Conservation (phyloP, 345 rosid species). For the Corymbia maculata region DNA sequence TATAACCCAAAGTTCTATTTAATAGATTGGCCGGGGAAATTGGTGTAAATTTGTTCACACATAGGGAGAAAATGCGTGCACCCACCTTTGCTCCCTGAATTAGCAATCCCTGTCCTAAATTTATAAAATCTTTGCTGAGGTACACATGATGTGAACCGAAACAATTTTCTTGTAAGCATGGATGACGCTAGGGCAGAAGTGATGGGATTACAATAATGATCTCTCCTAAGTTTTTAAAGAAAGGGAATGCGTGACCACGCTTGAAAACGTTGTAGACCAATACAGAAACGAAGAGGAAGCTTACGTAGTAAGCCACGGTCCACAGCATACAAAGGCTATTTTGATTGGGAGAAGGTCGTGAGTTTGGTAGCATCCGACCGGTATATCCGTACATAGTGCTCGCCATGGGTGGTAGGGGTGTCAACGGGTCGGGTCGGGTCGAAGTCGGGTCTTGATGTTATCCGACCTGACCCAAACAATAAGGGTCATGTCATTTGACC, state of each 20-base stretch:
- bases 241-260: background rate
- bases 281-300: background rate
- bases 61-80: background rate
- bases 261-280: background rate
- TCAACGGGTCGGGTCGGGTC: too few species aligned
- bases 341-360: background rate
- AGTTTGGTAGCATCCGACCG: background rate
- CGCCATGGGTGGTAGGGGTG: background rate
- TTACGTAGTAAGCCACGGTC: background rate
- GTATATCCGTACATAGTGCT: background rate
- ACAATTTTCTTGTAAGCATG: background rate
- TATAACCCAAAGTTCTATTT: background rate
- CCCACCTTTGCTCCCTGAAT: background rate
- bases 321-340: background rate
- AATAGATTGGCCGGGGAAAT: background rate
- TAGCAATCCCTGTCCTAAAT: background rate
- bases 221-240: background rate
- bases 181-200: background rate
- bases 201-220: background rate
- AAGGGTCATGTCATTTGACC: too few species aligned
- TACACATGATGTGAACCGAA: background rate
- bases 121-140: background rate
- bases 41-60: background rate
- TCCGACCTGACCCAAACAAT: too few species aligned
- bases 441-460: too few species aligned